Base-by-base conservation (phyloP, 164 flowering plant genomes). In the Magnolia kwangsiensis region DNA sequence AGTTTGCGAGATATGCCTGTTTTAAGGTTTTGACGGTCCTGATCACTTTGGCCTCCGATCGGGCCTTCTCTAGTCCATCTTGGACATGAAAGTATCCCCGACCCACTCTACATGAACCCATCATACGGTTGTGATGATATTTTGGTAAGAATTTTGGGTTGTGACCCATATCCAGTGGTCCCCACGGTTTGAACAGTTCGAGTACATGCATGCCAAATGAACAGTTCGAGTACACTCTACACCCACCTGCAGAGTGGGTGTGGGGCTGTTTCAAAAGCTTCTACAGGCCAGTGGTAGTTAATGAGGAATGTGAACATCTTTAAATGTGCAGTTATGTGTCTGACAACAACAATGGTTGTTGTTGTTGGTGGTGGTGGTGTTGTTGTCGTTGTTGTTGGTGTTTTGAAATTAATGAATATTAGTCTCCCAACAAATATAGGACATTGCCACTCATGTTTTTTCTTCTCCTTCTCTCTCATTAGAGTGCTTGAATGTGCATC, bases 271-370 rank as follows among this genome's bases (percentile, higher is more conserved):
- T 1, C 69, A 66, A 66, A 66, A 66, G 13, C 16, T 66, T 66
- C 5, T 66, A 23, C 16, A 13, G 4, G 73, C 31, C 21, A 49
- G 67, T 55, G 59, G 69, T 50, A 79, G 84, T 79, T 64, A 82
- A 66, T 76, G 81, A 8, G 29, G 18, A 69, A 61, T 74, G 78
- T 23, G 71, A 65, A 23, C 64, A 9, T 31, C 20, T 71, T 71
- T 79, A 65, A 83, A 76, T 58, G 63, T 71, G 85, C 79, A 84
- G 83, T 87, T 76, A 88, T 81, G 74, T 31, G 1, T 20, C 86
- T 86, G 89, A 76, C 86, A 82, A 51, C 65, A 69, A 18, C 61
- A 27, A 74, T 73, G 73, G 86, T 74, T 72, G 85, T 77, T 80
- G 85, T 83, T n/a, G n/a, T n/a, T n/a, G n/a, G n/a, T n/a, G n/a